Evolutionary conservation across 2,329 filamentous ascomycete species (phyloP).

Genomic region (Coniochaeta hoffmannii): DNA sequence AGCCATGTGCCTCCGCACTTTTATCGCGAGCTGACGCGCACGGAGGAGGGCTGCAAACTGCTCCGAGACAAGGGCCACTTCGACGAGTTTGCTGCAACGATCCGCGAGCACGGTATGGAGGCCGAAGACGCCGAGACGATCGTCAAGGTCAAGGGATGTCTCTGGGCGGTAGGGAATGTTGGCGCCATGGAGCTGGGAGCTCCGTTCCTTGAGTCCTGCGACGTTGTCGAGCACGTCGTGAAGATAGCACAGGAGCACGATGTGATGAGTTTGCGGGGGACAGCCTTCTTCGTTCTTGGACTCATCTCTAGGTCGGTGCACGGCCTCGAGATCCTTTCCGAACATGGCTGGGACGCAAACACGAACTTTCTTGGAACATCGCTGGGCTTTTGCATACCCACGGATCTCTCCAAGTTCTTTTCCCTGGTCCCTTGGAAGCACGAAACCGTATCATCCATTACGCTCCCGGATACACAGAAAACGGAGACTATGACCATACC

Average conservation of each 20-base stretch:
- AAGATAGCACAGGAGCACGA: conserved; percentile 81
- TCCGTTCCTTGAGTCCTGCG: conserved; percentile 82
- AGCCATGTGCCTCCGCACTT: conserved; percentile 88
- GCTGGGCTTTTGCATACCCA: conserved; percentile 80
- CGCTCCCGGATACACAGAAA: conserved; percentile 42
- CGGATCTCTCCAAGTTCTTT: conserved; percentile 70
- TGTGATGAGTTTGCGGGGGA: conserved; percentile 88
- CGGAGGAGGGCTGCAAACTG: conserved; percentile 83
- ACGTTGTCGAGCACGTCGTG: conserved; percentile 82
- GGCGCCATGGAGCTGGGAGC: conserved; percentile 97
- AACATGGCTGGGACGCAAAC: conserved; percentile 89
- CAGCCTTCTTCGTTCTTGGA: conserved; percentile 92
- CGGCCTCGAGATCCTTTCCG: conserved; percentile 82
- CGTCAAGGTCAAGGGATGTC: conserved; percentile 89
- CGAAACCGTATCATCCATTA: conserved; percentile 38
- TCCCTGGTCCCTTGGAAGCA: conserved; percentile 57
- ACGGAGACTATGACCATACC: conserved; percentile 41
- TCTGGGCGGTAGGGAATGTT: conserved; percentile 97
- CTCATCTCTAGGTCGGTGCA: conserved; percentile 88
- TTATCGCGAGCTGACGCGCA: conserved; percentile 89
- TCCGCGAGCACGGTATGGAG: conserved; percentile 79
- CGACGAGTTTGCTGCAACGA: conserved; percentile 83
- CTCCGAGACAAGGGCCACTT: conserved; percentile 93
- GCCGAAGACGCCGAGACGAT: conserved; percentile 78
- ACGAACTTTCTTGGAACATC: conserved; percentile 76